Evolutionary conservation across 75 land plant species (phyloP), one percentile per base, ranked within the genome.

Genomic region (Picea sitchensis): DNA sequence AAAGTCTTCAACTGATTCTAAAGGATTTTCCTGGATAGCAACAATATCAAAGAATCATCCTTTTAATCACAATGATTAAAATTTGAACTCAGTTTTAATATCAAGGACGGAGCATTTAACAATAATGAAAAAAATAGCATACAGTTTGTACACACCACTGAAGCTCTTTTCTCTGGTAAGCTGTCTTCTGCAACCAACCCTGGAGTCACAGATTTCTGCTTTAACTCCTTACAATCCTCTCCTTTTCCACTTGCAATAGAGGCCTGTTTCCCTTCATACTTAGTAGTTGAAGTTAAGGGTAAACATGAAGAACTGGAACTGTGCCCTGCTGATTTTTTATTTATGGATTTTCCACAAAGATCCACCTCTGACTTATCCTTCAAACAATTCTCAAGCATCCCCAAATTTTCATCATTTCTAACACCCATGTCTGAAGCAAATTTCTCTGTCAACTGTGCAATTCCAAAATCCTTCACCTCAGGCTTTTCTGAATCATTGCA

Each of bases 21-120:
- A 81, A 74, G 74, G 30, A 14, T 26, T 80, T 61, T 79, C 81
- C 93, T 91, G 80, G 59, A 83, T 8, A 76, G 32, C 30, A 56
- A 75, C 17, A 75, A 8, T 58, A 31, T 14, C 34, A 31, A n/a
- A 1, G 20, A 23, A 8, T 20, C n/a, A 71, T 71, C 18, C 44
- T 71, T 71, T 44, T 21, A 44, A 71, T 8, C 13, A 71, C 74
- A 71, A 51, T 11, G 3, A 71, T n/a, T 44, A 71, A 71, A 44
- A 44, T 20, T 41, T 71, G 36, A 11, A 44, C n/a, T 71, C 73
- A 71, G 44, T 18, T 71, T 7, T 51, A 51, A 51, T 9, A 51
- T 44, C 54, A 71, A 41, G 20, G 26, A 41, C 54, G 44, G 44
- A 38, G 51, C 23, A 71, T 71, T 71, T n/a, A 44, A 71, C 26